These are phyloP conservation scores for Diplodia sapinea DNA, from an alignment of 2,329 filamentous ascomycete species.

Conservation along the genomic window DNA sequence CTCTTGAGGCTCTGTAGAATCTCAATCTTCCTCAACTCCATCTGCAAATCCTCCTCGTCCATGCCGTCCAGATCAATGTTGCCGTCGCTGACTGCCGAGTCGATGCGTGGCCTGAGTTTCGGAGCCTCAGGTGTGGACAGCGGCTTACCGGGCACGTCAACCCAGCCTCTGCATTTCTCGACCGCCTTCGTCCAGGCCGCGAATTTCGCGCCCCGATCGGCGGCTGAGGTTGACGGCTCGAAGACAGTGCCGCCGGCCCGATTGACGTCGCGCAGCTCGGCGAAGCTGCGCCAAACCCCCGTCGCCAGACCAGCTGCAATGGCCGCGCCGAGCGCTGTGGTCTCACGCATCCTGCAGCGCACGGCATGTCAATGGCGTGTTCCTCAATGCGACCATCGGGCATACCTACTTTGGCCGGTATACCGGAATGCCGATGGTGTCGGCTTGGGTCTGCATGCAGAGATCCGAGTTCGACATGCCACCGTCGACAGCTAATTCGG, in stretches of 20 bases:
- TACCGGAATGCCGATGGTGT: constrained; percentile 82
- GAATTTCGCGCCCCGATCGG: constrained; percentile 64
- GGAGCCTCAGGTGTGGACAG: not conserved
- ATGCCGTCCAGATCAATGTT: constrained; percentile 18
- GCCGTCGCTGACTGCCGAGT: constrained; percentile 19
- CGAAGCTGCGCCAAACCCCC: constrained; percentile 72
- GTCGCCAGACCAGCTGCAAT: constrained; percentile 81
- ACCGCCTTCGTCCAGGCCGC: constrained; percentile 73
- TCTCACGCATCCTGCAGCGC: constrained; percentile 80
- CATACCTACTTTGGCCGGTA: constrained; percentile 65
- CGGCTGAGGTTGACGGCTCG: constrained; percentile 62
- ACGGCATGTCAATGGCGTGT: not conserved
- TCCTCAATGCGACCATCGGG: not conserved
- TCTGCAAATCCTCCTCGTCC: constrained; percentile 25
- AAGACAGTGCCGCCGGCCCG: constrained; percentile 69
- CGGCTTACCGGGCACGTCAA: constrained; percentile 40
- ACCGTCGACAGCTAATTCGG: constrained; percentile 81
- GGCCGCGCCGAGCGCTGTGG: constrained; percentile 82
- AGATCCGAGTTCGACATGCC: constrained; percentile 88
- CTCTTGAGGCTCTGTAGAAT: constrained; percentile 26
- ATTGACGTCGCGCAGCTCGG: constrained; percentile 73
- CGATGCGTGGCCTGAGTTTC: constrained; percentile 11
- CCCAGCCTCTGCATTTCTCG: constrained; percentile 74
- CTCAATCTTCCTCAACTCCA: constrained; percentile 29
- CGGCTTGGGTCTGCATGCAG: constrained; percentile 90